Base-by-base conservation (phyloP, 345 rosid genomes). In the Syzygium oleosum region DNA sequence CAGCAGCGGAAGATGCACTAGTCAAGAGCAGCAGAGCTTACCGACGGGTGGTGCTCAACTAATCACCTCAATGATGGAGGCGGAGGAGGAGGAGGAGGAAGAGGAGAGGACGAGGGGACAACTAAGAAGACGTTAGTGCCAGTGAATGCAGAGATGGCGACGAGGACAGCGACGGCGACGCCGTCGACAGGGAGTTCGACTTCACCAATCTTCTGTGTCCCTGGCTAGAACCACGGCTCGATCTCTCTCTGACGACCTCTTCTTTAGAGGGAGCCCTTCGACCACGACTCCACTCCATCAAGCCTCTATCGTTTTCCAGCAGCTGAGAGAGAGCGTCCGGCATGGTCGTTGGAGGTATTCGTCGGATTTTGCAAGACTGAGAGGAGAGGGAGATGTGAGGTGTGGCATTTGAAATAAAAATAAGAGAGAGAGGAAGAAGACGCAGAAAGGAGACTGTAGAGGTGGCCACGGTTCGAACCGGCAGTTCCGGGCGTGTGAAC, bases 301-400 rank as follows among this genome's bases (percentile, higher is more conserved):
- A 10, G 6, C 1, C 63, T 58, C 1, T 5, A 0, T 58, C 0
- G 0, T 58, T 58, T 23, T 4, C 6, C 11, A 58, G 63, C 9
- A 58, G 63, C 11, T 58, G 63, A 58, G 11, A 58, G 63, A 58
- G 63, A 58, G 63, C 29, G 11, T 2, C 3, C 0, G 63, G 29
- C 1, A 0, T 58, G 11, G n/a, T 58, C 63, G 0, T 4, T 0
- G 3, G 6, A 23, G 14, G 29, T 58, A 0, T 27, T 23, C 3
- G 3, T 23, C 0, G 0, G 6, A 58, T 58, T 58, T 23, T 58
- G 63, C 63, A 0, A 58, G 63, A 58, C 6, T 9, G 0, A 56
- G 27, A 56, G 6, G 61, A 56, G 13, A 56, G 61, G 14, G 61
- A 23, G 63, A 58, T 10, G 13, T 43, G 46, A 43, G 46, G 46